Evolutionary conservation across 208 protist genomes (phyloP).

Genomic region (Acanthamoeba castellanii): DNA sequence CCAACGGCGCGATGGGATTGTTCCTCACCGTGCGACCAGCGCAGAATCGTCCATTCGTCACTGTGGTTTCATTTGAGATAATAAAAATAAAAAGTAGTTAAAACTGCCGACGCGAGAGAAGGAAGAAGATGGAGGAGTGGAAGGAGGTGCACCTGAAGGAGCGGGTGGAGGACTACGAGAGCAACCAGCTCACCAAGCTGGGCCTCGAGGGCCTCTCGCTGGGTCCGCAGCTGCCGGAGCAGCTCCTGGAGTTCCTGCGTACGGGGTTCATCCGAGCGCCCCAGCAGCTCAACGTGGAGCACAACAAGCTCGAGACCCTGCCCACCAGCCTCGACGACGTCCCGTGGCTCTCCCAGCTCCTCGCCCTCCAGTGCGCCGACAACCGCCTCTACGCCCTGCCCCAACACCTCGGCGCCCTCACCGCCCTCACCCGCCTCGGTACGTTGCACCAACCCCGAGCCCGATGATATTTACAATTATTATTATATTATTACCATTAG

Average conservation of each 20-base stretch:
- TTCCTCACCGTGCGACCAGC: no score
- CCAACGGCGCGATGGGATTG: no score
- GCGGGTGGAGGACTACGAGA: conserved; percentile 24
- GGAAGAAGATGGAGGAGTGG: neutral
- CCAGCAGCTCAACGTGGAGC: neutral
- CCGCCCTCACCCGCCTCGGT: neutral
- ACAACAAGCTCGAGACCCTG: conserved; percentile 8
- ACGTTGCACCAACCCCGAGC: neutral
- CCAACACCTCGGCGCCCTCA: neutral
- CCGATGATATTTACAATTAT: neutral
- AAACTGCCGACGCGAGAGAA: no score
- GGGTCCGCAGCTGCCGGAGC: neutral
- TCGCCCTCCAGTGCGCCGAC: conserved; percentile 9
- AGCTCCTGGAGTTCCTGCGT: neutral
- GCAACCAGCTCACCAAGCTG: neutral
- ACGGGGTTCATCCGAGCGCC: neutral
- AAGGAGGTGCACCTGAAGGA: neutral
- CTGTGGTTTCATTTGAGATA: no score
- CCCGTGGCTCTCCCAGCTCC: neutral
- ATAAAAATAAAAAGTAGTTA: no score
- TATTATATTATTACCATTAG: neutral
- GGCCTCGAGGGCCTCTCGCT: neutral
- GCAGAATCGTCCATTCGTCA: no score
- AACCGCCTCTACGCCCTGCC: conserved; percentile 14
- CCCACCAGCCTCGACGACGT: neutral